Evolutionary conservation across 306 rosid genomes (phyloP).

Genomic region (Senna siamea): DNA sequence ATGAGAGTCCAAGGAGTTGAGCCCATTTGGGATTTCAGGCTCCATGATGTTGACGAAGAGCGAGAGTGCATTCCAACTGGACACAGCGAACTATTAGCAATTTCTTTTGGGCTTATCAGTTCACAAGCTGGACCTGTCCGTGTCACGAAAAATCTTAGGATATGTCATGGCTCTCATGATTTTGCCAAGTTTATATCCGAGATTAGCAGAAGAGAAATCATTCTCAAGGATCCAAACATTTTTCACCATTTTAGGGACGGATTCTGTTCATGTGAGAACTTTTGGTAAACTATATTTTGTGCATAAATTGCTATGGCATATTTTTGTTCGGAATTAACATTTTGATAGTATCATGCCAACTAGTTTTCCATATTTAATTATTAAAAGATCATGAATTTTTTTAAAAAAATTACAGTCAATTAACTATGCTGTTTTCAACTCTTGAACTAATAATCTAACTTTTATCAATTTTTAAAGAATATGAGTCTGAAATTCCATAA

Average conservation of each 20-base stretch:
- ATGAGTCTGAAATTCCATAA: background rate
- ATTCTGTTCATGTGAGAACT: conserved; percentile 61
- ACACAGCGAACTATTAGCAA: conserved; percentile 72
- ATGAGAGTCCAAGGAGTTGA: conserved; percentile 52
- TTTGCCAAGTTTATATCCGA: conserved; percentile 59
- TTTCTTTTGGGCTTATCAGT: conserved; percentile 70
- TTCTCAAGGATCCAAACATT: conserved; percentile 63
- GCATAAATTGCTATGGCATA: background rate
- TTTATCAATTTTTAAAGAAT: background rate
- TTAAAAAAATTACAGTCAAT: background rate
- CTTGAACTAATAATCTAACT: background rate
- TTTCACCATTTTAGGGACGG: conserved; percentile 76
- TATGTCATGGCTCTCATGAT: conserved; percentile 63
- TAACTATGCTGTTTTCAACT: background rate
- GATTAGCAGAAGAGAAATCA: conserved; percentile 55
- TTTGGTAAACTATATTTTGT: conserved; percentile 43
- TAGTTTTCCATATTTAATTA: background rate
- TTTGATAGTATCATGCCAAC: background rate
- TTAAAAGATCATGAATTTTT: background rate
- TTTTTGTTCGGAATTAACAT: background rate
- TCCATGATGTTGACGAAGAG: conserved; percentile 76
- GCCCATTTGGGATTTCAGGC: conserved; percentile 49
- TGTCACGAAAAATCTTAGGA: conserved; percentile 58
- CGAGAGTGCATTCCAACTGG: conserved; percentile 65
- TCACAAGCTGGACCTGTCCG: conserved; percentile 55